Evolutionary conservation across 306 rosid species (phyloP).

Genomic region (Lathyrus aphaca): DNA sequence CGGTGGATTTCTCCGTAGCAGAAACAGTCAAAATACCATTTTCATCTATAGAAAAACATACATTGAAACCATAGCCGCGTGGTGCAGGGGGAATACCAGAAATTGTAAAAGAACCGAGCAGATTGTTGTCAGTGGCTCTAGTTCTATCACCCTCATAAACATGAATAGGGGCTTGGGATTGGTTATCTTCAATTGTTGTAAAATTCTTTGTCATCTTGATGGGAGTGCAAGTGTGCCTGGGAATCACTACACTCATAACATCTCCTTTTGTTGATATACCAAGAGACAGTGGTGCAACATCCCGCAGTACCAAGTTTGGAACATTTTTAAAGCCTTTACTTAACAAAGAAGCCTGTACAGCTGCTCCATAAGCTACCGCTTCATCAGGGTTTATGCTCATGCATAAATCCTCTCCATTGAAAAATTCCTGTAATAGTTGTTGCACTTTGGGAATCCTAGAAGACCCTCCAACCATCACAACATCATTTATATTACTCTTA

Average conservation of each 20-base stretch:
- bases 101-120: constrained; percentile 42
- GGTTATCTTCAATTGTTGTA: not conserved
- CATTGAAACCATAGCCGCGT: constrained; percentile 40
- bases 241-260: constrained; percentile 43
- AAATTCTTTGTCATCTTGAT: not conserved
- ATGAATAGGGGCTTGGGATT: accelerated
- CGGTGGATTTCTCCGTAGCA: constrained; percentile 44
- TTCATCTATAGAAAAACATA: constrained; percentile 47
- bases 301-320: constrained; percentile 45
- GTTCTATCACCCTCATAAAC: constrained; percentile 66
- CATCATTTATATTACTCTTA: constrained; percentile 6
- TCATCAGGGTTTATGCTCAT: constrained; percentile 24
- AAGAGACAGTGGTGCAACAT: constrained; percentile 44
- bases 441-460: constrained; percentile 34
- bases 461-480: constrained; percentile 24
- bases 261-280: accelerated
- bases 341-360: constrained; percentile 5
- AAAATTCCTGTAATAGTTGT: not conserved
- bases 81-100: constrained; percentile 44
- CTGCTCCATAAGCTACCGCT: constrained; percentile 37
- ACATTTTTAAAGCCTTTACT: constrained; percentile 12
- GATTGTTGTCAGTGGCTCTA: constrained; percentile 33
- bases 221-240: constrained; percentile 50
- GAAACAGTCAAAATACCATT: constrained; percentile 42
- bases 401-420: not conserved